phyloP scores from a whole-genome alignment of 495 filamentous ascomycete species.

The Tuber calosporum region DNA sequence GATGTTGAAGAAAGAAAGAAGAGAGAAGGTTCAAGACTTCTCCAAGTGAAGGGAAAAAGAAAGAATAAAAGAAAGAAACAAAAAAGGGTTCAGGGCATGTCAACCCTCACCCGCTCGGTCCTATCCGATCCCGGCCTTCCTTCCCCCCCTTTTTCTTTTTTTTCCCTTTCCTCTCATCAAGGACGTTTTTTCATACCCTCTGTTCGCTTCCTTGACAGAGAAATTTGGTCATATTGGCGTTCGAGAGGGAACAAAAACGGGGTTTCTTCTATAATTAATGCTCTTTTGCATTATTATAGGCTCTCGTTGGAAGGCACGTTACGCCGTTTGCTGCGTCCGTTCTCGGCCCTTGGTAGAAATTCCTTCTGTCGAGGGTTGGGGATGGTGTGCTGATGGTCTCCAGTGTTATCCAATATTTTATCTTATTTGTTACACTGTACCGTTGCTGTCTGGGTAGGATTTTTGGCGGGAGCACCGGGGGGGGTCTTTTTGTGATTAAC shows the following conservation, averaged over 20 bases:
- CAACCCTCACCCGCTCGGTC: neutral
- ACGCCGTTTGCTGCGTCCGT: conserved; percentile 20
- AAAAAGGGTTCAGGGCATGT: neutral
- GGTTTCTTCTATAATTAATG: conserved; percentile 1
- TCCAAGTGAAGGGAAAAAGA: neutral
- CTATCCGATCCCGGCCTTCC: neutral
- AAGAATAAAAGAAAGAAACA: neutral
- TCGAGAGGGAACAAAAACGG: conserved; percentile 31
- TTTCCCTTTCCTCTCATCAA: conserved; percentile 8
- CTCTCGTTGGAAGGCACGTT: conserved; percentile 28
- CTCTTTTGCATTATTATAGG: conserved; percentile 1
- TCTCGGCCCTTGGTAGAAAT: neutral
- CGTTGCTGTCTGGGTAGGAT: no score
- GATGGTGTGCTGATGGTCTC: conserved; percentile 25
- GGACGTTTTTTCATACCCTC: conserved; percentile 41
- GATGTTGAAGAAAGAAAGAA: neutral
- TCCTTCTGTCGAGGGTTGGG: neutral
- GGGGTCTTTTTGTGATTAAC: no score
- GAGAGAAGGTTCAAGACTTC: no score
- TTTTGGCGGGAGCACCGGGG: no score
- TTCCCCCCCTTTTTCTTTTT: neutral
- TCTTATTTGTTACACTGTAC: neutral
- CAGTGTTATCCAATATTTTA: conserved; percentile 34
- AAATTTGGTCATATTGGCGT: conserved; percentile 40
- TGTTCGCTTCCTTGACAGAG: conserved; percentile 13